Evolutionary conservation across 805 yeast species (phyloP).

Genomic region (Starmerella sirachaensis): DNA sequence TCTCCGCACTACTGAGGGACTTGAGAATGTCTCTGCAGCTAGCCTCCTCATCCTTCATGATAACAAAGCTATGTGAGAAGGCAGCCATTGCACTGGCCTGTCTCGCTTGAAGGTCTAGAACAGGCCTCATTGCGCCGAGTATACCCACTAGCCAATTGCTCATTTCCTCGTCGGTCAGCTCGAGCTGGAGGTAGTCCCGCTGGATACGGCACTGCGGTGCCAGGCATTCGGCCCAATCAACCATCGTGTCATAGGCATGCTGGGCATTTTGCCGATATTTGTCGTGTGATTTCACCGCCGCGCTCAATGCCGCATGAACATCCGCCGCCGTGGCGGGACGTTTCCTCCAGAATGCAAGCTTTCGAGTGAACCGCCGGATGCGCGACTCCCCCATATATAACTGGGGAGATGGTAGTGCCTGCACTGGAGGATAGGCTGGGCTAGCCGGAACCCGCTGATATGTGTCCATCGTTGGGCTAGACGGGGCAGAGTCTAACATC

Average conservation of each 20-base stretch:
- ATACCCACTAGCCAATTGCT: constrained; percentile 7
- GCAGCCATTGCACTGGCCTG: constrained; percentile 3
- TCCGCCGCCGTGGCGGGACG: constrained; percentile 12
- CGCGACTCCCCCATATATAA: constrained; percentile 1
- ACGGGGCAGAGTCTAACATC: too few relatives aligned
- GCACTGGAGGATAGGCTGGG: too few relatives aligned
- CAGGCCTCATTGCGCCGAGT: constrained; percentile 5
- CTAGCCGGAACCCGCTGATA: too few relatives aligned
- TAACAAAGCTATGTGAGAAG: constrained; percentile 17
- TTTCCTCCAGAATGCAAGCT: constrained; percentile 15
- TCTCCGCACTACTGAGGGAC: constrained; percentile 14
- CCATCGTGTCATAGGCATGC: constrained; percentile 12
- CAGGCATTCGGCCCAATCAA: constrained; percentile 18
- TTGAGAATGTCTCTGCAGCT: constrained; percentile 5
- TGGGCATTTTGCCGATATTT: constrained; percentile 7
- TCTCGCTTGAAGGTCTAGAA: constrained; percentile 5
- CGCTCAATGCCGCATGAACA: constrained; percentile 16
- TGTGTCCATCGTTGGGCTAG: too few relatives aligned
- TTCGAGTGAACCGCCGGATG: constrained; percentile 8
- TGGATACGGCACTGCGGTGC: background rate
- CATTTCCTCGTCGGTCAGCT: constrained; percentile 10
- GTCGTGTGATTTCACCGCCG: constrained; percentile 19
- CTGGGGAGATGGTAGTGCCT: background rate
- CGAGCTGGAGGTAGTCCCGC: constrained; percentile 5
- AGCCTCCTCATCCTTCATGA: constrained; percentile 19